Conservation (phyloP, 2,329 filamentous ascomycete genomes). For the Diplocarpon mali region DNA sequence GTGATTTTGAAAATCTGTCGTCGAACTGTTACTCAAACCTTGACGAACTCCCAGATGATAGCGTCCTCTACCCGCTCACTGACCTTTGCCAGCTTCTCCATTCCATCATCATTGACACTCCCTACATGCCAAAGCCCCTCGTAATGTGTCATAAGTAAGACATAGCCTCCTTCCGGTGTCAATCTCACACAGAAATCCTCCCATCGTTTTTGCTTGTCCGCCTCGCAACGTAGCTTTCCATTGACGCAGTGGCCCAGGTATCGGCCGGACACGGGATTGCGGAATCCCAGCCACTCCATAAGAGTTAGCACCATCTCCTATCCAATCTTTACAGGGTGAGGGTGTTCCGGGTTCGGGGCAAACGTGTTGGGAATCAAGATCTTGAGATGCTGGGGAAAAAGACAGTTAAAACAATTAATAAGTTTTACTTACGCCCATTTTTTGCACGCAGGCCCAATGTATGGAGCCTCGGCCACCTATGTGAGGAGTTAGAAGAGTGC, state of each 20-base stretch:
- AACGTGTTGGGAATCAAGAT: too few species aligned
- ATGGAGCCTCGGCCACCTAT: conserved; percentile 12
- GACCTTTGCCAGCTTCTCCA: conserved; percentile 14
- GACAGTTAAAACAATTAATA: too few species aligned
- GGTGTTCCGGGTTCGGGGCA: too few species aligned
- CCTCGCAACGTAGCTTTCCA: conserved; percentile 11
- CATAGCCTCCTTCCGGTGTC: conserved; percentile 15
- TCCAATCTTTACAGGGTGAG: too few species aligned
- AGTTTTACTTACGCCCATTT: conserved; percentile 6
- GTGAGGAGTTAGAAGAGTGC: too few species aligned
- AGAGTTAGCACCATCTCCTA: too few species aligned
- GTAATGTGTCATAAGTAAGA: conserved; percentile 18
- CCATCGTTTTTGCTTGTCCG: conserved; percentile 10
- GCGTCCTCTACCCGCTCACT: conserved; percentile 5
- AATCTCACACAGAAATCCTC: conserved; percentile 16
- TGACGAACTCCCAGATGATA: conserved; percentile 17
- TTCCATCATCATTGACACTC: conserved; percentile 5
- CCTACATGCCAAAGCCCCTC: conserved; percentile 17
- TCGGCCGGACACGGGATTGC: conserved; percentile 9
- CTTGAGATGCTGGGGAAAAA: too few species aligned
- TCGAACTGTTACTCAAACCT: conserved; percentile 3
- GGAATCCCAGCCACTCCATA: conserved; percentile 15
- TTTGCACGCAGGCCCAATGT: conserved; percentile 17
- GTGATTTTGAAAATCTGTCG: too few species aligned
- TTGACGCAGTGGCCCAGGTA: conserved; percentile 13